Evolutionary conservation across 106 monocot species (phyloP), one percentile per base, ranked within the genome.

Genomic region (Apostasia ramifera): DNA sequence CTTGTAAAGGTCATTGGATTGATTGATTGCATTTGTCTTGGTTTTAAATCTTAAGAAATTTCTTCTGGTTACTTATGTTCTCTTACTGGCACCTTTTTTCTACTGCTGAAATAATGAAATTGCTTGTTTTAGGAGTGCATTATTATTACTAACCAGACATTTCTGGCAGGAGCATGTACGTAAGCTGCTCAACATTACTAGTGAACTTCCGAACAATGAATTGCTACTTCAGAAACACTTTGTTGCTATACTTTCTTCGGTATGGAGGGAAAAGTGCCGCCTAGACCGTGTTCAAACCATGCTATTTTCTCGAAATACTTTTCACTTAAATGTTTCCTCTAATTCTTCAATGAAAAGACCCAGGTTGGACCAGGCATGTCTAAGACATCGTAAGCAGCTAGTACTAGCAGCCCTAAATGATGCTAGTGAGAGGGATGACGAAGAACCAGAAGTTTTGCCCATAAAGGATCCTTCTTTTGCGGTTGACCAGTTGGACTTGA

Each of bases 191-290:
- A 83, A 83, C 65, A 71, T 89, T 63, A 81, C 83, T 8, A 85
- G 84, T 69, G 80, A 87, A 37, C 77, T 81, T 47, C 83, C 98
- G 40, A 78, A 93, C 68, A 82, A 73, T 66, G 98, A 98, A 63
- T 71, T 90, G 62, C 90, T 93, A 14, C 92, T 98, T 71, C 98
- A 93, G 66, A 92, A 90, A 76, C 98, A 98, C 81, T 98, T 93
- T 61, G 61, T 85, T 44, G 86, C 92, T 12, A 64, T 98, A 48
- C 77, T 98, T 60, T 85, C 98, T 66, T 81, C 90, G 72, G 89
- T 90, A 5, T 98, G 98, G 98, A 82, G 81, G 73, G 74, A 69
- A 12, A 90, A 80, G 41, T 82, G 68, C 43, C 61, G 72, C 12
- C 41, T 47, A 55, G 76, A 83, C 5, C 43, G 7, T 44, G 3